Percentiles rank a stretch among this genome's conserved stretches.
phyloP scores from a whole-genome alignment of 495 filamentous ascomycete genomes.

The Aspergillus steynii region DNA sequence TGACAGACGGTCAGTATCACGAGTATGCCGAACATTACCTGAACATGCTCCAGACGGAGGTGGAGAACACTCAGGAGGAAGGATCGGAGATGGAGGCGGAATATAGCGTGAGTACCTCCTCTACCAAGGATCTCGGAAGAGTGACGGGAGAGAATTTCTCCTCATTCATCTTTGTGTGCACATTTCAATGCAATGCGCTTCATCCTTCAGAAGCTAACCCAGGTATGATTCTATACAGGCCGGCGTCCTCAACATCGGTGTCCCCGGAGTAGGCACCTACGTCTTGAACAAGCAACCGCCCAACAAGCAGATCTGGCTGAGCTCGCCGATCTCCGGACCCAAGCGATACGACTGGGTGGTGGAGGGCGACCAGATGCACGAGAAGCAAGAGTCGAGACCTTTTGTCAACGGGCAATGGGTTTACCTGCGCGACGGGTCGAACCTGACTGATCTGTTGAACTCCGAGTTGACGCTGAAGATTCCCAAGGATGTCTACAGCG shows the following conservation, averaged over 20 bases:
- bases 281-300: conserved; percentile 97
- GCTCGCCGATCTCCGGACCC: conserved; percentile 86
- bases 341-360: conserved; percentile 90
- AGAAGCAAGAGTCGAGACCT: conserved; percentile 69
- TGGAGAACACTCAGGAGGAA: conserved; percentile 50
- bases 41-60: conserved; percentile 41
- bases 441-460: conserved; percentile 67
- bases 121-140: background rate
- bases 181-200: background rate
- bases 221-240: conserved; percentile 47
- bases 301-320: conserved; percentile 97
- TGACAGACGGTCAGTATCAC: conserved; percentile 46
- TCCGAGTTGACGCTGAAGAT: conserved; percentile 58
- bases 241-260: conserved; percentile 77
- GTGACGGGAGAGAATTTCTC: background rate
- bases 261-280: conserved; percentile 69
- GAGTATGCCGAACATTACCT: conserved; percentile 53
- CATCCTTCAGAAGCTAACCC: background rate
- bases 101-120: conserved; percentile 46
- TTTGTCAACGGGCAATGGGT: conserved; percentile 67
- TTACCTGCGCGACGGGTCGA: conserved; percentile 77
- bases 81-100: conserved; percentile 56
- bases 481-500: conserved; percentile 44
- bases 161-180: background rate
- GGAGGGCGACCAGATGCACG: conserved; percentile 63